These are phyloP conservation scores for Diaporthe citriasiana DNA, from an alignment of 2,329 filamentous ascomycete species.

Conservation along the genomic window DNA sequence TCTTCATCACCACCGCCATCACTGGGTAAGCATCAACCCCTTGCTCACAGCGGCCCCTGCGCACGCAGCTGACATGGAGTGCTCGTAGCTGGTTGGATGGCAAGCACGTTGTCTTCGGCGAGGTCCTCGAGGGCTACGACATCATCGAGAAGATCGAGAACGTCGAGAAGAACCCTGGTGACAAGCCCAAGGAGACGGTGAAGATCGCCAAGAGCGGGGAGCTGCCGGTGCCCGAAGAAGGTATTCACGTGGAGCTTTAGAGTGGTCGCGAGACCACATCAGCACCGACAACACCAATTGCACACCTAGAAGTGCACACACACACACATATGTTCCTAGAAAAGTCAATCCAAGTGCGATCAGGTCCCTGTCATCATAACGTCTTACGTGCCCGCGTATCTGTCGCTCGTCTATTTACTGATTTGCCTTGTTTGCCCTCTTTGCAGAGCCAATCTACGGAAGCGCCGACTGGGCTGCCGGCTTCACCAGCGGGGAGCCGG, in stretches of 20 bases:
- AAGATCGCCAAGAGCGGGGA: slow-evolving; percentile 89
- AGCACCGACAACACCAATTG: slow-evolving; percentile 15
- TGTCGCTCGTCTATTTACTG: slow-evolving; percentile 46
- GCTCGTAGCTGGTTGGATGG: slow-evolving; percentile 81
- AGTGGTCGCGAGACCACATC: slow-evolving; percentile 55
- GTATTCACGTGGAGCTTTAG: slow-evolving; percentile 92
- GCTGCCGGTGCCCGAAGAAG: slow-evolving; percentile 87
- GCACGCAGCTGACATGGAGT: slow-evolving; percentile 35
- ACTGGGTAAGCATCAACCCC: slow-evolving; percentile 71
- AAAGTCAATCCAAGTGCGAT: slow-evolving; percentile 34
- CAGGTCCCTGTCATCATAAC: slow-evolving; percentile 26
- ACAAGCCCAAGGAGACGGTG: slow-evolving; percentile 78
- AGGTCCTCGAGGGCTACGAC: slow-evolving; percentile 89
- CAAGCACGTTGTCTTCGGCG: slow-evolving; percentile 88
- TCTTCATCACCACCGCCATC: slow-evolving; percentile 89
- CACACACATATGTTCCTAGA: slow-evolving; percentile 38
- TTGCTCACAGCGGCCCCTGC: not conserved
- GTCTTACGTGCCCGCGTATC: slow-evolving; percentile 40
- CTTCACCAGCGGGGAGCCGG: slow-evolving; percentile 51
- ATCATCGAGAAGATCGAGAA: slow-evolving; percentile 85
- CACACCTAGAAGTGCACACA: slow-evolving; percentile 34
- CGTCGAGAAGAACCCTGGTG: slow-evolving; percentile 72
- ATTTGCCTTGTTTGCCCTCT: slow-evolving; percentile 50
- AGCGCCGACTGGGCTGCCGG: slow-evolving; percentile 55
- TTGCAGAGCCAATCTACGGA: slow-evolving; percentile 52